Percentiles rank a stretch among this genome's conserved stretches.
Conservation (phyloP, 345 rosid species). For the Alliaria petiolata region DNA sequence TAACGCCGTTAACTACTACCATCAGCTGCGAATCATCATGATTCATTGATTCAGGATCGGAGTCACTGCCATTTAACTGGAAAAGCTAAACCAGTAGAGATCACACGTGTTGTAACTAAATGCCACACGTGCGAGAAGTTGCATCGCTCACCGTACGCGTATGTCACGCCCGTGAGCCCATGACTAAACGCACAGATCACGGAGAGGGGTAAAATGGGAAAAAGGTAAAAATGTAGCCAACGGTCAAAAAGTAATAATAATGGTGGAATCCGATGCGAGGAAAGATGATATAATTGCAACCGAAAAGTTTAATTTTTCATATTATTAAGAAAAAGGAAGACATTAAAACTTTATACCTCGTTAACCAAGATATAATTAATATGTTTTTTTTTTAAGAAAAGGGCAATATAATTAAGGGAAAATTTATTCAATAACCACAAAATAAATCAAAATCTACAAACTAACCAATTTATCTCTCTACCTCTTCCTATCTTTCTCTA, state of each 20-base stretch:
- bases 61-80: neutral
- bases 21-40: neutral
- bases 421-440: neutral
- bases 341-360: neutral
- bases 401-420: no score
- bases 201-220: constrained; percentile 20
- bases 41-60: neutral
- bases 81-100: constrained; percentile 6
- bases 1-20: neutral
- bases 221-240: neutral
- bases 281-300: neutral
- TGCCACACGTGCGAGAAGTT: constrained; percentile 23
- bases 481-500: no score
- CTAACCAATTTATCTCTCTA: no score
- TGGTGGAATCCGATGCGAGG: constrained; percentile 19
- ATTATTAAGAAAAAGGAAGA: neutral
- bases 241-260: constrained; percentile 1
- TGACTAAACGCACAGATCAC: constrained; percentile 17
- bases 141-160: constrained; percentile 35
- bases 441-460: no score
- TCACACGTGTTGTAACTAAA: constrained; percentile 21
- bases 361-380: no score
- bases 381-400: no score
- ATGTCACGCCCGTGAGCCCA: constrained; percentile 34
- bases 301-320: neutral